Base-by-base conservation (phyloP, 2,329 filamentous ascomycete species). In the Verticillium tricorpus region DNA sequence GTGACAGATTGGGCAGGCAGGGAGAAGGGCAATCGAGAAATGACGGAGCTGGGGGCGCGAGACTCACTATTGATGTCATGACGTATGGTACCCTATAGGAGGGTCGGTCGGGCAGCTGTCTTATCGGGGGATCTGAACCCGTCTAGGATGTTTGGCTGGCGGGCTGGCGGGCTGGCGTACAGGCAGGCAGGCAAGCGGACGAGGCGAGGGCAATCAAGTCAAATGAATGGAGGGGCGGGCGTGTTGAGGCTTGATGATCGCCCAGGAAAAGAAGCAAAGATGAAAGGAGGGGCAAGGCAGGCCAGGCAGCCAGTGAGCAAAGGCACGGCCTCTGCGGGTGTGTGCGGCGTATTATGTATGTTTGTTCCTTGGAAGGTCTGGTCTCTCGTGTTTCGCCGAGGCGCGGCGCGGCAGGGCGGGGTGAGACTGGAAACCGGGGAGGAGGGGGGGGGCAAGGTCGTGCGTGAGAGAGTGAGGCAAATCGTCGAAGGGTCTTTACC, bases 21-120 rank as follows among this genome's bases (percentile, higher is more conserved):
- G 54, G 54, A 50, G 61, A 34, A 37, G 52, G 52, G n/a, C 40
- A 19, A 56, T 25, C 32, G 57, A 39, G 57, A 39, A 28, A 60
- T 61, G 54, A 56, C 22, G 54, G 52, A 62, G 6, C 28, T 28
- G n/a, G 56, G 34, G 5, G 12, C 11, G 57, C 58, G 28, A 58
- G 61, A 71, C 71, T 71, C 62, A 73, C 71, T 64, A 73, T 73
- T 63, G 70, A 72, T 68, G 71, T 71, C 71, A 73, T 73, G 69
- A 67, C 65, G 60, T 66, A 64, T 64, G 58, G 25, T 12, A 31
- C 28, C 28, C 28, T 28, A 6, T 28, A 17, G 6, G 9, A 25
- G n/a, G 45, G 45, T 14, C 15, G 45, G 45, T 14, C 15, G 11
- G 22, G 45, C 45, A 12, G 45, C 45, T 25, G 45, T 50, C 45